phyloP scores from a whole-genome alignment of 2,329 filamentous ascomycete genomes.

The Monosporascus sp. region DNA sequence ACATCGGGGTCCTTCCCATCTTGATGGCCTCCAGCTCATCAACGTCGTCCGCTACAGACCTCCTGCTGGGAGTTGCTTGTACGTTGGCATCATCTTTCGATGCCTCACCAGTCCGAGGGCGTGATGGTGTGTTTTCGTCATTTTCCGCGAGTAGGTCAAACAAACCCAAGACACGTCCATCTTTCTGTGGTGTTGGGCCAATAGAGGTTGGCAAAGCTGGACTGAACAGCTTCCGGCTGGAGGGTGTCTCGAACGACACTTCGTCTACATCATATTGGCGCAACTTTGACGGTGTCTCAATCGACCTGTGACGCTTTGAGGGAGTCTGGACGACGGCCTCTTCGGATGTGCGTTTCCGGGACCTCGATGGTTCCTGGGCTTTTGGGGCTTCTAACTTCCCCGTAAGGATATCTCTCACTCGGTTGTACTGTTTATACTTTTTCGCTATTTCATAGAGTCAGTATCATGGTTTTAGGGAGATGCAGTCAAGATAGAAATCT shows the following conservation, averaged over 20 bases:
- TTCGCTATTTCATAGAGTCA: slow-evolving; percentile 41
- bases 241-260: slow-evolving; percentile 48
- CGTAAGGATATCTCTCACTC: slow-evolving; percentile 52
- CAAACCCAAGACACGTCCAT: slow-evolving; percentile 70
- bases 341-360: slow-evolving; percentile 38
- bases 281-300: slow-evolving; percentile 43
- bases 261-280: slow-evolving; percentile 23
- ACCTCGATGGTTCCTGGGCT: slow-evolving; percentile 30
- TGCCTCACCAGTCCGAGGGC: slow-evolving; percentile 33
- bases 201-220: slow-evolving; percentile 56
- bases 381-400: slow-evolving; percentile 43
- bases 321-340: slow-evolving; percentile 37
- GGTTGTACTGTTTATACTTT: slow-evolving; percentile 75
- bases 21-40: slow-evolving; percentile 26
- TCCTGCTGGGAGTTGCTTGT: slow-evolving; percentile 45
- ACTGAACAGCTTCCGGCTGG: slow-evolving; percentile 55
- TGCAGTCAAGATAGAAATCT: slow-evolving; percentile 6
- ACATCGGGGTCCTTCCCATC: slow-evolving; percentile 46
- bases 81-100: slow-evolving; percentile 24
- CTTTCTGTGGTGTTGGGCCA: slow-evolving; percentile 74
- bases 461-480: neutral
- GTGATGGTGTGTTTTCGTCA: slow-evolving; percentile 45
- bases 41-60: slow-evolving; percentile 14
- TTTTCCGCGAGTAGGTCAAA: slow-evolving; percentile 63
- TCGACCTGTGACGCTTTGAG: slow-evolving; percentile 44